These are phyloP conservation scores for Globisporangium heterothallicum DNA, from an alignment of 352 stramenopile genomes.

Conservation along the genomic window DNA sequence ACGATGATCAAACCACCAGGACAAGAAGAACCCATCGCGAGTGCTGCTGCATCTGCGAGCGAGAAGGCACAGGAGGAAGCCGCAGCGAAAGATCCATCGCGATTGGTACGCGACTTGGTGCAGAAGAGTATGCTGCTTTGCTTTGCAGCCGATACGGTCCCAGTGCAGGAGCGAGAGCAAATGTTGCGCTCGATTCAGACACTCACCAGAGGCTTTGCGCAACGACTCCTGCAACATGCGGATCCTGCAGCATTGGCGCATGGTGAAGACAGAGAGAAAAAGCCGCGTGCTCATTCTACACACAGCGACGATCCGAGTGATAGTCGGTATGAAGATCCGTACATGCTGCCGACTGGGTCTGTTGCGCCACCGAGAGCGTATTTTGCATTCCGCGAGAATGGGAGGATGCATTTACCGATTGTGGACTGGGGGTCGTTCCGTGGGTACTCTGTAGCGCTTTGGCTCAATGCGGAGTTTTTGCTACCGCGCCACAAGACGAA, in stretches of 20 bases:
- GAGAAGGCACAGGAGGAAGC: too few species aligned
- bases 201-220: conserved; percentile 33
- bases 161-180: conserved; percentile 14
- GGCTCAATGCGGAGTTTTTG: conserved; percentile 52
- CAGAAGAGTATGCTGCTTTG: conserved; percentile 33
- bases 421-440: conserved; percentile 78
- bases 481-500: not conserved
- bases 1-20: too few species aligned
- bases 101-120: conserved; percentile 25
- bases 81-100: conserved; percentile 3
- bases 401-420: conserved; percentile 67
- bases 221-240: conserved; percentile 18
- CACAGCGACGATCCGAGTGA: not conserved
- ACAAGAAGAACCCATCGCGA: too few species aligned
- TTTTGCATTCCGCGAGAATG: conserved; percentile 57
- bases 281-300: not conserved
- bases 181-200: conserved; percentile 26
- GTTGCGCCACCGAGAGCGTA: conserved; percentile 55
- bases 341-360: conserved; percentile 20
- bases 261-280: not conserved
- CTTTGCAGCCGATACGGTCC: conserved; percentile 24
- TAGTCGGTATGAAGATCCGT: conserved; percentile 15
- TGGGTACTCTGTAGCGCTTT: conserved; percentile 73
- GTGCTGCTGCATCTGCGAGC: too few species aligned
- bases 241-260: conserved; percentile 13